Evolutionary conservation across 129 eudicot species (phyloP), one percentile per base, ranked within the genome.

Genomic region (Centrapalus pauciflorus): DNA sequence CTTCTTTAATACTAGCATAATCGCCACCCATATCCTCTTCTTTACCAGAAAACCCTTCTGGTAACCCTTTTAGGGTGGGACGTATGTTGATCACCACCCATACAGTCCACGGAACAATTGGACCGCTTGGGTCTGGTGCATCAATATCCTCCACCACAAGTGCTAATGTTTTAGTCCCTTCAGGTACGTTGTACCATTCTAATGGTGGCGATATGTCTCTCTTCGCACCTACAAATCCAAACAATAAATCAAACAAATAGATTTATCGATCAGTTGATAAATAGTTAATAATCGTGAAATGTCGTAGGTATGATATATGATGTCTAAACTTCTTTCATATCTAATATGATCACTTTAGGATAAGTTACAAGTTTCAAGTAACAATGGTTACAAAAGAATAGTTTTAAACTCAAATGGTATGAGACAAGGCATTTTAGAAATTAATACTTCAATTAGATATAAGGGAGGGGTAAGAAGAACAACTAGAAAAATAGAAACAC

Each of bases 61-160:
- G 94, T 60, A 87, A 50, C 7, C 96, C 85, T 74, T 87, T 91
- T 54, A 91, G 21, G 9, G 88, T 77, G 2, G 94, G 80, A 1
- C 90, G 90, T 70, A 91, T 87, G 13, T 87, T 83, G 9, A 67
- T 74, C 41, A 87, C 85, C 73, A 91, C 96, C 97, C 97, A 91
- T 1, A 69, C 40, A 2, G 85, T 77, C 83, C 84, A 91, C 6
- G 96, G 96, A 56, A 85, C 87, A n/a, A 79, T 26, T 0, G 95
- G 87, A 0, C 76, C 78, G 2, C 13, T 46, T 0, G 94, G 97
- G 43, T 84, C 93, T 4, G 94, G 83, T n/a, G 85, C 96, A 8
- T 91, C 96, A n/a, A 87, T 69, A 56, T 85, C 96, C 41, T 87
- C 78, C 34, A 81, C 97, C 21, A 91, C 81, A 24, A 91, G 64